These are phyloP conservation scores for Candida coquimbonensis DNA, from an alignment of 805 yeast species.

Conservation along the genomic window DNA sequence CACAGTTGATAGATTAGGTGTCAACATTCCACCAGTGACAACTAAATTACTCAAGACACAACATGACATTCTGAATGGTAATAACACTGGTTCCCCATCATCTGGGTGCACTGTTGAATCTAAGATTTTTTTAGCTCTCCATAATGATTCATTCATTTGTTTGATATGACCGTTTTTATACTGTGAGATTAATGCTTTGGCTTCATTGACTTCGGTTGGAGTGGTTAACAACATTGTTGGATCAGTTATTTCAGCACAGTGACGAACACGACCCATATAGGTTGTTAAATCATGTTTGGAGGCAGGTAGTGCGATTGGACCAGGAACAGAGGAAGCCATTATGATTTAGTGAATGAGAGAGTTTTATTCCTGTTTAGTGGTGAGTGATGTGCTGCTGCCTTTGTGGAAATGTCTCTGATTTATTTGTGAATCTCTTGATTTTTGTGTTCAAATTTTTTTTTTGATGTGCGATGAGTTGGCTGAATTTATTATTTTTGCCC, in stretches of 20 bases:
- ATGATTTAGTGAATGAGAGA: neutral
- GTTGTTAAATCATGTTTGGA: slow-evolving; percentile 75
- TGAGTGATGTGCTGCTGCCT: too few relatives aligned
- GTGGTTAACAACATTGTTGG: slow-evolving; percentile 84
- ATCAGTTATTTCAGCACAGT: slow-evolving; percentile 88
- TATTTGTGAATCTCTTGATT: too few relatives aligned
- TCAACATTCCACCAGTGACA: slow-evolving; percentile 96
- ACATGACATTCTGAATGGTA: slow-evolving; percentile 96
- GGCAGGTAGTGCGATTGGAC: slow-evolving; percentile 71
- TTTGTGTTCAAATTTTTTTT: too few relatives aligned
- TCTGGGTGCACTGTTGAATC: slow-evolving; percentile 97
- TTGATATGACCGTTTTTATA: slow-evolving; percentile 63
- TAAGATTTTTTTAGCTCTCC: slow-evolving; percentile 81
- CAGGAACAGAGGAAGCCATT: slow-evolving; percentile 89
- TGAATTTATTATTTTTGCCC: neutral
- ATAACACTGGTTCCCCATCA: slow-evolving; percentile 83
- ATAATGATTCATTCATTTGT: slow-evolving; percentile 69
- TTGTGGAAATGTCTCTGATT: too few relatives aligned
- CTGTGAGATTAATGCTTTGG: slow-evolving; percentile 61
- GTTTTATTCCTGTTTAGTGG: neutral
- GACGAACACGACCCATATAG: slow-evolving; percentile 91
- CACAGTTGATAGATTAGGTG: slow-evolving; percentile 82
- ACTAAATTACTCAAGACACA: slow-evolving; percentile 90
- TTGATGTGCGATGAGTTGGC: too few relatives aligned
- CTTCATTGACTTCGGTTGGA: slow-evolving; percentile 48